A percentile compares a stretch with the other conserved stretches of the same genome.
Conservation (phyloP, 345 rosid genomes). For the rapeseed (Brassica napus) region Da-Ae NC_063452.1:10563501-10564000, state of each 20-base stretch:
- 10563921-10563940: slow-evolving; percentile 2
- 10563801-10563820: neutral
- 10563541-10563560: neutral
- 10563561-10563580: neutral
- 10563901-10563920: neutral
- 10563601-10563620: slow-evolving; percentile 1
- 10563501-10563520: neutral
- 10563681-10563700: neutral
- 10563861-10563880: neutral
- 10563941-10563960: slow-evolving; percentile 5
- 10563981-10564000: neutral
- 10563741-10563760: slow-evolving; percentile 4
- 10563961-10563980: slow-evolving; percentile 3
- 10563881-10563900: slow-evolving; percentile 3
- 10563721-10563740: slow-evolving; percentile 1
- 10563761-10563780: neutral
- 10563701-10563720: neutral
- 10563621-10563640: neutral
- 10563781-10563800: neutral
- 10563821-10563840: neutral
- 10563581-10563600: neutral
- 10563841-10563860: neutral
- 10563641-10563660: slow-evolving; percentile 1
- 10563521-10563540: neutral
- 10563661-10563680: slow-evolving; percentile 3